These are phyloP conservation scores for Cnidoscolus chayamansa DNA, from an alignment of 441 rosid genomes.

Conservation along the genomic window DNA sequence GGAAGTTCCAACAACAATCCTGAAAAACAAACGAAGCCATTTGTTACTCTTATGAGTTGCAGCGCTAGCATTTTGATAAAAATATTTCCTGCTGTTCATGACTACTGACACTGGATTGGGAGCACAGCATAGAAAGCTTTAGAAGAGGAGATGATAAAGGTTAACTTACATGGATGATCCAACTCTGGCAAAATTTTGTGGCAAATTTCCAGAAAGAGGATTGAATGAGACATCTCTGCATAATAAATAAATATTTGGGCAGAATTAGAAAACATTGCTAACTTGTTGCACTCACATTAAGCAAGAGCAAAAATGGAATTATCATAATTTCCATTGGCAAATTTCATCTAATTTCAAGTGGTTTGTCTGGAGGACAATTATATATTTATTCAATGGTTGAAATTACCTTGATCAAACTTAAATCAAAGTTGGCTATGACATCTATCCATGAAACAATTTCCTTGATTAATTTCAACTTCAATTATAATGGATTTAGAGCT, in stretches of 20 bases:
- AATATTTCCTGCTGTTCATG: background rate
- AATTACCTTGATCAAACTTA: background rate
- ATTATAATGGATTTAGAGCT: background rate
- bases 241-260: background rate
- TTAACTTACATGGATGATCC: slow-evolving; percentile 44
- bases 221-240: slow-evolving; percentile 59
- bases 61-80: background rate
- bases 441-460: too few relatives aligned
- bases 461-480: background rate
- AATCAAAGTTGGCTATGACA: background rate
- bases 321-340: background rate
- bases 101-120: background rate
- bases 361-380: slow-evolving; percentile 1
- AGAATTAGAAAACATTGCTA: background rate
- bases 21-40: slow-evolving; percentile 25
- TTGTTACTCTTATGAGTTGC: background rate
- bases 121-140: background rate
- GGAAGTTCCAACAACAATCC: slow-evolving; percentile 48
- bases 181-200: slow-evolving; percentile 27
- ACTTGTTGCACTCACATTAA: background rate
- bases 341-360: background rate
- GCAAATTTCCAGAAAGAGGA: slow-evolving; percentile 49
- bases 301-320: background rate
- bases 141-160: background rate
- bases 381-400: background rate